Conservation (phyloP, 225 moss, liverwort and hornwort species). For the Sphagnum contortum region DNA sequence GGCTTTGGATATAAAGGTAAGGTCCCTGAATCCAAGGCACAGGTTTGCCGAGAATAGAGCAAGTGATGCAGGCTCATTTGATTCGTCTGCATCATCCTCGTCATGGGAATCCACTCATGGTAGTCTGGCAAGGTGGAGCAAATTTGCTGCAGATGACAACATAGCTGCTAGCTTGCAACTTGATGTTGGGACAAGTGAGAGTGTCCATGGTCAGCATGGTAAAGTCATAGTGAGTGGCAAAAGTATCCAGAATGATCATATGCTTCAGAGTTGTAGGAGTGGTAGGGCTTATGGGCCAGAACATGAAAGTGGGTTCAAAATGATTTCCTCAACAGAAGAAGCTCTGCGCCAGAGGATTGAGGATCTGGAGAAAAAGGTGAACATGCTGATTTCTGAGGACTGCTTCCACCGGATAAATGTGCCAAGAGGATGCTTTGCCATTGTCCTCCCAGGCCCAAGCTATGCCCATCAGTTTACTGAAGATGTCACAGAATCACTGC, state of each 20-base stretch:
- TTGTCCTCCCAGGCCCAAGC: slow-evolving; percentile 12
- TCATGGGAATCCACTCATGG: slow-evolving; percentile 2
- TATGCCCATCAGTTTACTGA: slow-evolving; percentile 13
- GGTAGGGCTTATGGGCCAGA: neutral
- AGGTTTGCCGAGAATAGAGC: neutral
- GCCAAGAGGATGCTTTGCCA: slow-evolving; percentile 10
- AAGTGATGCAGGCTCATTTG: slow-evolving; percentile 8
- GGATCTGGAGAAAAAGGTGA: slow-evolving; percentile 12
- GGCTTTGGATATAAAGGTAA: neutral
- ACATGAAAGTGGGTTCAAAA: slow-evolving; percentile 2
- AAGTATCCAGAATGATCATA: neutral
- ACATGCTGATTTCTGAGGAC: slow-evolving; percentile 7
- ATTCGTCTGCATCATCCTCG: slow-evolving; percentile 7
- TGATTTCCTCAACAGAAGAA: slow-evolving; percentile 5
- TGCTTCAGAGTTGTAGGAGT: neutral
- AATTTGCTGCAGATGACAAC: neutral
- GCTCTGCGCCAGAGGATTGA: slow-evolving; percentile 8
- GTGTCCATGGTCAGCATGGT: neutral
- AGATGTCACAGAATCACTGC: slow-evolving; percentile 6
- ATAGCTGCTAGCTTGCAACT: slow-evolving; percentile 1
- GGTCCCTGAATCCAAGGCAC: neutral
- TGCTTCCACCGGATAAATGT: slow-evolving; percentile 8
- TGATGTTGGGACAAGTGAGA: slow-evolving; percentile 3
- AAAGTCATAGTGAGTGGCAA: neutral
- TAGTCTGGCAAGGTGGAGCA: slow-evolving; percentile 7